Base-by-base conservation (phyloP, 2,329 filamentous ascomycete species). In the Fusarium sp. region DNA sequence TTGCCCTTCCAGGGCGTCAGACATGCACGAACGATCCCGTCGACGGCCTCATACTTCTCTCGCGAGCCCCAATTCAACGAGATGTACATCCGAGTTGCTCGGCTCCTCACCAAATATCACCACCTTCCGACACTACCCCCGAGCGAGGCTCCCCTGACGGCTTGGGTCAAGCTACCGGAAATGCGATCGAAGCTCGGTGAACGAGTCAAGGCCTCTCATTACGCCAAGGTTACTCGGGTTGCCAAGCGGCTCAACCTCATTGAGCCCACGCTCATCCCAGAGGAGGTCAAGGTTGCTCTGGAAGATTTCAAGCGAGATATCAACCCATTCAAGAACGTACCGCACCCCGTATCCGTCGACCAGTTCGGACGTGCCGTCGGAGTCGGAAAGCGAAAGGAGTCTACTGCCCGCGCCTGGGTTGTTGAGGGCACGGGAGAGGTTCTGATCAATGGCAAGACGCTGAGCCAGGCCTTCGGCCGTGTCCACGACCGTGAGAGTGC, bases 401-500 rank as follows among this genome's bases (percentile, higher is more conserved):
- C 95, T 4, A 91, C 91, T 27, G 97, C 97, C 2, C 91, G 92
- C 65, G 97, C 94, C 11, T 97, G 92, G 86, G 86, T 99, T 25
- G 95, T 99, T 6, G 96, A 98, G 85, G 97, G 97, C 7, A 95
- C 94, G 12, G 97, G 97, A 15, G 93, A 98, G 84, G 91, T 97
- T 15, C 82, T 97, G 76, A 87, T 99, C 82, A 99, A 99, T 82
- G 95, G 95, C 71, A 96, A 95, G 85, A 90, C 90, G n/a, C 86
- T 99, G 66, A 90, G 89, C 60, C 90, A 97, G 60, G 92, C 90
- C 25, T 99, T 99, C 82, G 94, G 92, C 37, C 91, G 97, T 38
- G 84, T 98, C 60, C 96, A 99, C 82, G 96, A 99, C 83, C 91
- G 97, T 50, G 97, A 98, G 86, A 98, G 95, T 80, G 96, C 94